A percentile compares a stretch with the other conserved stretches of the same genome.
Conservation (phyloP, 2,329 filamentous ascomycete genomes). For the Fusarium fujikuroi region DNA sequence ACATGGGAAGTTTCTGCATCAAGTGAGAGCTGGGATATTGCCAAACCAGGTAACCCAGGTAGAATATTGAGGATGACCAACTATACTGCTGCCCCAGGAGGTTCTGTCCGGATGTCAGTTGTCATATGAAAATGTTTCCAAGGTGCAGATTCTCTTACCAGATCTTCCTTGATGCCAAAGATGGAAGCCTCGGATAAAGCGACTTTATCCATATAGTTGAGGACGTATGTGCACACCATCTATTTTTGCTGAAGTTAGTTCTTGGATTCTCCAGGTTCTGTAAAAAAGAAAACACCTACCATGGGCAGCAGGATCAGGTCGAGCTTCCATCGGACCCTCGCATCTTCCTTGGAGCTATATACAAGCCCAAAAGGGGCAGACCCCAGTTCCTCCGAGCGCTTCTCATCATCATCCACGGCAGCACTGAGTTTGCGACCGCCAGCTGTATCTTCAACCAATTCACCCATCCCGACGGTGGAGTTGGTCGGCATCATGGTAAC, state of each 20-base stretch:
- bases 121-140: rapidly evolving
- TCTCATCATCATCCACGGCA: neutral
- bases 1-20: neutral
- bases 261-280: rapidly evolving
- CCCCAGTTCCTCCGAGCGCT: rapidly evolving
- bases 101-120: neutral
- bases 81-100: neutral
- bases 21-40: neutral
- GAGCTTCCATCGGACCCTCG: neutral
- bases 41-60: neutral
- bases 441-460: neutral
- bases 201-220: neutral
- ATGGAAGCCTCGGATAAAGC: neutral
- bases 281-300: neutral
- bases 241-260: rapidly evolving
- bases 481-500: neutral
- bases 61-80: neutral
- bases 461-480: neutral
- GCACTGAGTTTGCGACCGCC: rapidly evolving
- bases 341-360: neutral
- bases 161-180: neutral
- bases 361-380: rapidly evolving
- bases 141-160: rapidly evolving
- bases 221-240: neutral
- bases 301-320: neutral